phyloP scores from a whole-genome alignment of 2,329 filamentous ascomycete genomes.

The Aspergillus sp. region DNA sequence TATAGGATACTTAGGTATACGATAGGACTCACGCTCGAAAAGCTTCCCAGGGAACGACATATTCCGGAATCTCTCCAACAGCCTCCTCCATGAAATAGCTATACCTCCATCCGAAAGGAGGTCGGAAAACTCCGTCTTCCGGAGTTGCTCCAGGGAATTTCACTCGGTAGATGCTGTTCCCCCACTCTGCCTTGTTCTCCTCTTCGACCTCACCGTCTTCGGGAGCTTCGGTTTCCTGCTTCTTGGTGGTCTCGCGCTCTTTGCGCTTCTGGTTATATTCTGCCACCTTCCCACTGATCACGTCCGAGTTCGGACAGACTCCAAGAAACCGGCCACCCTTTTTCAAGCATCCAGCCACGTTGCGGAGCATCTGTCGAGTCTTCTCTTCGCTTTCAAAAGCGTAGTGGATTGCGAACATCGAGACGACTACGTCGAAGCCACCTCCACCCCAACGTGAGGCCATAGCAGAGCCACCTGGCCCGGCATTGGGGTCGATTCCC shows the following conservation, averaged over 20 bases:
- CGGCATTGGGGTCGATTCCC: constrained; percentile 73
- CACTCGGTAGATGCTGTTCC: constrained; percentile 88
- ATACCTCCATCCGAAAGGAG: constrained; percentile 97
- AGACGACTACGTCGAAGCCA: constrained; percentile 92
- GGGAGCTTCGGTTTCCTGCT: constrained; percentile 29
- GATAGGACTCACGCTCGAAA: constrained; percentile 64
- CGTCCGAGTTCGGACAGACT: constrained; percentile 93
- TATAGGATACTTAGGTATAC: background rate
- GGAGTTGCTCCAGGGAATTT: constrained; percentile 81
- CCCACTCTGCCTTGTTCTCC: constrained; percentile 71
- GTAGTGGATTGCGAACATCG: constrained; percentile 99
- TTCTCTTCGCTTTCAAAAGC: constrained; percentile 91
- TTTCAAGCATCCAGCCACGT: constrained; percentile 83
- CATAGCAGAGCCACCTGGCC: constrained; percentile 49
- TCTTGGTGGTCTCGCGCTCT: constrained; percentile 41
- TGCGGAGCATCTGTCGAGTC: constrained; percentile 85
- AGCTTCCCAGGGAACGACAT: constrained; percentile 96
- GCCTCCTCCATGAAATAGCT: constrained; percentile 94
- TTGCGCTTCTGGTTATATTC: constrained; percentile 62
- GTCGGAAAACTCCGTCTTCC: constrained; percentile 83
- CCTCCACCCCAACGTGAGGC: constrained; percentile 65
- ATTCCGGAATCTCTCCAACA: constrained; percentile 93
- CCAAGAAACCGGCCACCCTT: constrained; percentile 94
- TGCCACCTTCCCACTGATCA: constrained; percentile 74
- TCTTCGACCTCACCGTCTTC: constrained; percentile 53